phyloP scores from a whole-genome alignment of 495 filamentous ascomycete genomes.

The Barbatosphaeria neglecta region DNA sequence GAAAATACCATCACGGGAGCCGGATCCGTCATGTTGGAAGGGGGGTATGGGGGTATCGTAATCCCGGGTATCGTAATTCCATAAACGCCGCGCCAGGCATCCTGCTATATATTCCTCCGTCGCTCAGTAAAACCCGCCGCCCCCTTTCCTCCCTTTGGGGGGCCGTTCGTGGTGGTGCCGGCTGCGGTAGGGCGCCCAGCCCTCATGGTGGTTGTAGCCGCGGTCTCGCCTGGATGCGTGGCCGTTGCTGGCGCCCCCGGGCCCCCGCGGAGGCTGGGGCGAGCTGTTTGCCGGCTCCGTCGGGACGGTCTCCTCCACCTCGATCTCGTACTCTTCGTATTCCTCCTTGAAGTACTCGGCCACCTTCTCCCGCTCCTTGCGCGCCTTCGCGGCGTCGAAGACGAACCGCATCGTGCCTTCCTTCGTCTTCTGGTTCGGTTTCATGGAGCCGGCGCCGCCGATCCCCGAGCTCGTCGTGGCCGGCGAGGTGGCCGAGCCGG shows the following conservation, averaged over 20 bases:
- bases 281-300: constrained; percentile 14
- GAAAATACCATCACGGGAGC: too few species aligned
- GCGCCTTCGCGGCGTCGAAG: constrained; percentile 68
- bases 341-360: constrained; percentile 59
- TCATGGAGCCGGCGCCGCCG: constrained; percentile 22
- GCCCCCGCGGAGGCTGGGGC: constrained; percentile 1
- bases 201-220: neutral
- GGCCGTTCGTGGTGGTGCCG: neutral
- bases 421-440: constrained; percentile 41
- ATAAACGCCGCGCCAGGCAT: neutral
- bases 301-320: constrained; percentile 43
- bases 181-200: neutral
- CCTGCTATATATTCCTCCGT: neutral
- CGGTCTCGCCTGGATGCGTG: neutral
- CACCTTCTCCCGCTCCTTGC: constrained; percentile 55
- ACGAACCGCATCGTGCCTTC: constrained; percentile 84
- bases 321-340: constrained; percentile 65
- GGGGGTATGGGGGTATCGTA: too few species aligned
- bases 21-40: too few species aligned
- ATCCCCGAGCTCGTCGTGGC: constrained; percentile 19
- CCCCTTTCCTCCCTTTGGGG: neutral
- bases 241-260: constrained; percentile 2
- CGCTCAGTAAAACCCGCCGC: neutral
- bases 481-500: constrained; percentile 24
- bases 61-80: neutral